Evolutionary conservation across 164 flowering plant species (phyloP).

Genomic region (Vitis rotundifolia): DNA sequence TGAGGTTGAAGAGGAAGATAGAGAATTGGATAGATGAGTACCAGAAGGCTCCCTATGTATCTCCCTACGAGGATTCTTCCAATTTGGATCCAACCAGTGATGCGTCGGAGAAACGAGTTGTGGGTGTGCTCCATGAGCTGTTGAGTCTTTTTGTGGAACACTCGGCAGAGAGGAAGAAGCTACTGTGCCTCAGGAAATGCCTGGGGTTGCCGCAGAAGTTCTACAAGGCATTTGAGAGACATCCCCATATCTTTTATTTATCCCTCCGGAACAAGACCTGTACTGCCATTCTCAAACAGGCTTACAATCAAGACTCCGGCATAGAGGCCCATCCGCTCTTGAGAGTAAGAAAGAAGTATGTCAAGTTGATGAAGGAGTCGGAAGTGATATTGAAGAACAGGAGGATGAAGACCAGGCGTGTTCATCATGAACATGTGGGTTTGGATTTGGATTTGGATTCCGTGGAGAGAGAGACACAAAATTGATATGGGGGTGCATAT

Average conservation of each 20-base stretch:
- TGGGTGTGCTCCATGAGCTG: slow-evolving; percentile 82
- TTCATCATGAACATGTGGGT: slow-evolving; percentile 3
- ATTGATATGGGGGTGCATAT: too few relatives aligned
- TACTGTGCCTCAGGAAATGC: slow-evolving; percentile 60
- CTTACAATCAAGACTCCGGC: slow-evolving; percentile 41
- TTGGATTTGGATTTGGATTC: slow-evolving; percentile 23
- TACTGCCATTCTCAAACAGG: slow-evolving; percentile 81
- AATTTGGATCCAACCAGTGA: slow-evolving; percentile 60
- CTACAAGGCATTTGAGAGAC: slow-evolving; percentile 74
- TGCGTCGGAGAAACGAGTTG: slow-evolving; percentile 71
- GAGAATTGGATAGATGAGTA: slow-evolving; percentile 66
- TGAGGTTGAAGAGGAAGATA: slow-evolving; percentile 77
- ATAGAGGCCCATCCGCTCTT: slow-evolving; percentile 69
- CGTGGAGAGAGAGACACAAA: slow-evolving; percentile 8
- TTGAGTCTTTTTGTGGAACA: slow-evolving; percentile 80
- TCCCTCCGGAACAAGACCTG: slow-evolving; percentile 78
- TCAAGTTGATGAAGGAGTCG: slow-evolving; percentile 57
- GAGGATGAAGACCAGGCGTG: slow-evolving; percentile 28
- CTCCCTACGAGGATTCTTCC: slow-evolving; percentile 73
- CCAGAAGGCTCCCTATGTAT: slow-evolving; percentile 74
- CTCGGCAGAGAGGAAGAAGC: slow-evolving; percentile 72
- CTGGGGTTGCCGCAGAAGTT: slow-evolving; percentile 84
- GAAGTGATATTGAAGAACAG: slow-evolving; percentile 40
- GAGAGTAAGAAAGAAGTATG: slow-evolving; percentile 64
- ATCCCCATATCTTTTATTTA: slow-evolving; percentile 76